Evolutionary conservation across 192 early-diverging fungal species (phyloP).

Genomic region (Obelidium mucronatum): DNA sequence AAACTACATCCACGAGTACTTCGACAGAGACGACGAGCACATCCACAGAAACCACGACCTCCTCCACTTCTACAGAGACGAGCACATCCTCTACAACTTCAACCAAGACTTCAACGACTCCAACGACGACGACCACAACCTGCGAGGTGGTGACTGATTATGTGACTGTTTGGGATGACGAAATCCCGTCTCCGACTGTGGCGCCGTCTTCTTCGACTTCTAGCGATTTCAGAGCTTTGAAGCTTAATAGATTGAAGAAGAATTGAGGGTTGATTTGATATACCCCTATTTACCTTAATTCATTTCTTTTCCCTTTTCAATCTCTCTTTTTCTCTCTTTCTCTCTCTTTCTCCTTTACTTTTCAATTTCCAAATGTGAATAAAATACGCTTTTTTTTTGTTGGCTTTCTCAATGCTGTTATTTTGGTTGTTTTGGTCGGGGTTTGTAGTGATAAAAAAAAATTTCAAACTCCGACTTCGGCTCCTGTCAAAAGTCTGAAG

Average conservation of each 20-base stretch:
- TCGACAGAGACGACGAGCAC: background rate
- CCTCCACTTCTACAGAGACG: background rate
- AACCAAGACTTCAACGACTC: background rate
- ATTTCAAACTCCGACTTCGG: too few relatives aligned
- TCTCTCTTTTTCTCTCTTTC: background rate
- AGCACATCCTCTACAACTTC: background rate
- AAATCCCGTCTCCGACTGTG: background rate
- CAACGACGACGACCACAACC: background rate
- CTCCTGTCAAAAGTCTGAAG: background rate
- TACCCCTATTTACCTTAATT: too few relatives aligned
- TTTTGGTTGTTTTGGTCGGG: too few relatives aligned
- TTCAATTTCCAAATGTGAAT: background rate
- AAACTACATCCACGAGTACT: background rate
- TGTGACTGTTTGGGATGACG: background rate
- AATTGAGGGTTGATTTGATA: too few relatives aligned
- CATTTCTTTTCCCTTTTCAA: background rate
- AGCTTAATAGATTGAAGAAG: background rate
- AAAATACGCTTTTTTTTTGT: background rate
- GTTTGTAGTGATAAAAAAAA: too few relatives aligned
- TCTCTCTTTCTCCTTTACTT: background rate
- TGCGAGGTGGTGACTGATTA: background rate
- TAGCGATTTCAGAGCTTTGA: background rate
- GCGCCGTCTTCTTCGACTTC: background rate
- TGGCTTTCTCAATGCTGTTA: background rate
- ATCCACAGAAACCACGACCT: background rate